Base-by-base conservation (phyloP, 306 rosid species). In the Trifolium dubium region DNA sequence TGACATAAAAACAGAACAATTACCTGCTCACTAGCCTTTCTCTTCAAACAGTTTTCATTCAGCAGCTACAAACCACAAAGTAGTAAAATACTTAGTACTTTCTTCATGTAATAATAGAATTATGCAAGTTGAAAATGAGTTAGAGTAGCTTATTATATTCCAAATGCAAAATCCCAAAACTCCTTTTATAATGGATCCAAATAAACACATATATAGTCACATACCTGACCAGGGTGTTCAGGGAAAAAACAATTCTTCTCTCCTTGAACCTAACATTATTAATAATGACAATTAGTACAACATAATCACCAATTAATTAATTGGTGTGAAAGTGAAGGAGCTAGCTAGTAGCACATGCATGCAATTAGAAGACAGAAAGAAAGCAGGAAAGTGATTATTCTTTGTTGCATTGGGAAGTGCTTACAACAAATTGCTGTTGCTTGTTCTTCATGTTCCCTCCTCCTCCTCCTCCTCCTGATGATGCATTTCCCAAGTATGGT, bases 161-260 rank as follows among this genome's bases (percentile, higher is more conserved):
- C 54, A 49, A 49, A 68, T 76, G 49, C 69, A 76, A 79, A 83
- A 62, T 64, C 66, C 56, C 64, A 62, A 75, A 67, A 73, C 39
- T 61, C 39, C 2, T 35, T 35, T 35, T 35, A 35, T 28, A 73
- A 77, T 71, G 67, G 87, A 83, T 83, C 87, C 89, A 81, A 74
- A 73, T 77, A 64, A 75, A 73, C 72, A 13, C 4, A 58, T 29
- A 12, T 8, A 18, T 32, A 82, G 11, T 3, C 5, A 86, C 79
- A 71, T 89, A 95, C 99, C 97, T 95, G 98, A 82, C 97, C 99
- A 39, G 98, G 96, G 83, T 95, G 89, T 81, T 92, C 97, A 69
- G 99, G 98, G 80, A 95, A 88, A 84, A 90, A 61, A 84, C 96
- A 88, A 88, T 80, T 88, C 78, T 84, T 91, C 81, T 95, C 98